Base-by-base conservation (phyloP, 306 rosid species). In the Gillenia trifoliata region DNA sequence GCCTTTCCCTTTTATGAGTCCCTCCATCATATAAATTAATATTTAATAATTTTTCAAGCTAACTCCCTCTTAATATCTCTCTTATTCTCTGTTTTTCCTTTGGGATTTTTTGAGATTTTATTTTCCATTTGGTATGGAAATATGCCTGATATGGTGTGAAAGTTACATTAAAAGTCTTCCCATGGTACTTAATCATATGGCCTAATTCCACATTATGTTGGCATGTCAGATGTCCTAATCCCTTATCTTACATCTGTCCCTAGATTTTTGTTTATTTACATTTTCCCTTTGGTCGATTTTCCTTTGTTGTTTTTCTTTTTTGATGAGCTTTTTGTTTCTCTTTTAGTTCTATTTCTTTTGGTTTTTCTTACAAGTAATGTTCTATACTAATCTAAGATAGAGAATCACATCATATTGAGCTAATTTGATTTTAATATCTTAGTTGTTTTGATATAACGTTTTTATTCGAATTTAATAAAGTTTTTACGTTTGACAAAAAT, bases 1-100 rank as follows among this genome's bases (percentile, higher is more conserved):
- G 76, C 76, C 57, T 76, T 79, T 66, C 76, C 64, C 63, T 77
- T 89, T 83, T 74, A 52, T 56, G 34, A 84, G 83, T 28, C 80
- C 87, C 86, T 11, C 64, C 83, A 26, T 62, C 31, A 41, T 56
- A 59, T 34, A 64, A 50, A 79, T 19, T 30, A 26, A 55, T 26
- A 34, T 72, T 79, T 30, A 31, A 40, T 30, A 31, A 40, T 43
- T 36, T 49, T 13, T 4, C 11, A 45, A 66, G 70, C 77, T 59
- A 50, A 66, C 43, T 43, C 41, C 67, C 43, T 43, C 55, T n/a
- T 30, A 16, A 71, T 63, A 36, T 62, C 59, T 41, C 11, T 17
- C 22, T 41, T 16, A 23, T 40, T 57, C 17, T 54, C 33, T 50
- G 15, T 8, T 28, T 11, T n/a, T 26, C 4, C 59, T 41, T 11